phyloP scores from a whole-genome alignment of 2,329 filamentous ascomycete species.

The Cercospora canescens region DNA sequence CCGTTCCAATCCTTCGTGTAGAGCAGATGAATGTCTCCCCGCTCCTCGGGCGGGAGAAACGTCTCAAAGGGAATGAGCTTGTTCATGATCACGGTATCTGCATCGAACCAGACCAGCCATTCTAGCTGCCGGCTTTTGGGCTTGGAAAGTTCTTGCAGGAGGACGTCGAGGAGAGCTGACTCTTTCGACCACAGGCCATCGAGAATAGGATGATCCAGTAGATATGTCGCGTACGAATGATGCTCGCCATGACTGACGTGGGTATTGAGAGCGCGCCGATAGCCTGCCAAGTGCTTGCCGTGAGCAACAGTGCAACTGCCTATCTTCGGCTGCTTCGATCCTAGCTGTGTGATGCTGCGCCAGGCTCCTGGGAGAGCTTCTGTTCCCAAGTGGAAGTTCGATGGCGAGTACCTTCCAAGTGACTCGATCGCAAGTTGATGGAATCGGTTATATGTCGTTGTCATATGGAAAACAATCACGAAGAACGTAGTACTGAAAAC shows the following conservation, averaged over 20 bases:
- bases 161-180: conserved; percentile 42
- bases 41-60: conserved; percentile 34
- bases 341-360: neutral
- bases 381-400: neutral
- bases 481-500: neutral
- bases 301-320: conserved; percentile 1
- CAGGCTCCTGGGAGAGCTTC: neutral
- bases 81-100: conserved; percentile 34
- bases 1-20: conserved; percentile 30
- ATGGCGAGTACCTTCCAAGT: neutral
- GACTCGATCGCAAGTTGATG: neutral
- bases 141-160: conserved; percentile 40
- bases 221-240: conserved; percentile 42
- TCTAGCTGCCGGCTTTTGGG: too few species aligned
- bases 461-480: neutral
- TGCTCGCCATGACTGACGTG: conserved; percentile 41
- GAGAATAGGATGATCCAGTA: conserved; percentile 42
- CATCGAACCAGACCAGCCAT: conserved; percentile 34
- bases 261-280: conserved; percentile 41
- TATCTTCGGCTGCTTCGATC: neutral
- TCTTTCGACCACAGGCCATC: conserved; percentile 47
- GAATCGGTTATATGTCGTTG: neutral
- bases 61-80: conserved; percentile 32
- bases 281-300: conserved; percentile 31
- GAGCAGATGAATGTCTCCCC: conserved; percentile 29